Conservation (phyloP, 192 early-diverging fungal species). For the Entomortierella beljakovae region DNA sequence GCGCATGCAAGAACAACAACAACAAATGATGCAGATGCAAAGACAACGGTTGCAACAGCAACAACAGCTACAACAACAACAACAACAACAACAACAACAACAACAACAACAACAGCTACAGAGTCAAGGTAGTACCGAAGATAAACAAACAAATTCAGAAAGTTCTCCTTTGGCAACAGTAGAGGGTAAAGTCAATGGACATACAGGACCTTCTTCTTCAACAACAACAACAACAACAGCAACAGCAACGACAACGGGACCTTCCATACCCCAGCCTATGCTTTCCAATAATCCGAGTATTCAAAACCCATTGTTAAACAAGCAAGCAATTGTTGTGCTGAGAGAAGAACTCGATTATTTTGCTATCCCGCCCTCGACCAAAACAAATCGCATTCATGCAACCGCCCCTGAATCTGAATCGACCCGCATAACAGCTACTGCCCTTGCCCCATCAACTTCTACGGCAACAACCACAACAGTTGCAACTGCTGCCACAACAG, state of each 20-base stretch:
- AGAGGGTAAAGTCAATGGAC: not conserved
- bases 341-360: conserved; percentile 87
- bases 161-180: not conserved
- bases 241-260: no score
- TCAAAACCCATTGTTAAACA: conserved; percentile 63
- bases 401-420: conserved; percentile 1
- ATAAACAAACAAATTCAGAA: not conserved
- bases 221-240: not conserved
- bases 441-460: conserved; percentile 4
- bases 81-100: conserved; percentile 14
- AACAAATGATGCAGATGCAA: conserved; percentile 9
- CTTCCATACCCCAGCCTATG: no score
- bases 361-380: conserved; percentile 60
- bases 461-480: not conserved
- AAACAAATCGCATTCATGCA: not conserved
- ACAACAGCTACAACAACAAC: conserved; percentile 17
- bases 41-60: conserved; percentile 9
- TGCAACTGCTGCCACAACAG: not conserved
- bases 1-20: conserved; percentile 27
- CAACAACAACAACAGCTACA: conserved; percentile 11
- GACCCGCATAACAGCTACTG: not conserved
- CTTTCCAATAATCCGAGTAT: no score
- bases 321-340: conserved; percentile 78
- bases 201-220: conserved; percentile 1
- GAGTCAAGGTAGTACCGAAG: not conserved